Conservation (phyloP, 2,329 filamentous ascomycete species). For the Paradendryphiella salina region DNA sequence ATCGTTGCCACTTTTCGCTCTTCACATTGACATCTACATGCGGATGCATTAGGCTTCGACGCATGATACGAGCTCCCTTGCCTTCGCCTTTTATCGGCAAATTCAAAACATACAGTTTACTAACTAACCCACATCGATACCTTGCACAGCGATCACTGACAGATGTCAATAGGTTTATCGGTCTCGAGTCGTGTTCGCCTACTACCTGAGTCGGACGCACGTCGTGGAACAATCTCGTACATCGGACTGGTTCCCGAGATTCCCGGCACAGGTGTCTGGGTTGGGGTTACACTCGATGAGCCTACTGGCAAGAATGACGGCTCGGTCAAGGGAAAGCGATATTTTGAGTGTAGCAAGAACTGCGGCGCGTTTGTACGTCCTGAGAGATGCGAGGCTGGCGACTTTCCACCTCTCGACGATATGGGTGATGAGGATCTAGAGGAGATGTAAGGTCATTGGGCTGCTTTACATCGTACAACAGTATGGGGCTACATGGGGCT, state of each 20-base stretch:
- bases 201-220: conserved; percentile 64
- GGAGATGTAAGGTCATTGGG: conserved; percentile 50
- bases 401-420: conserved; percentile 61
- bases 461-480: background rate
- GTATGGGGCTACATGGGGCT: no score
- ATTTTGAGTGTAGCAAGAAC: conserved; percentile 71
- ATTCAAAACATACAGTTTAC: background rate
- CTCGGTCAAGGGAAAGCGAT: conserved; percentile 66
- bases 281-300: conserved; percentile 74
- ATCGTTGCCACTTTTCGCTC: background rate
- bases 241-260: conserved; percentile 77
- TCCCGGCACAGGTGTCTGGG: conserved; percentile 66
- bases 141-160: background rate
- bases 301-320: conserved; percentile 84
- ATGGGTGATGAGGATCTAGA: conserved; percentile 67
- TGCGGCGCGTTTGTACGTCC: conserved; percentile 78
- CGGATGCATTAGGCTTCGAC: background rate
- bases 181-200: conserved; percentile 46
- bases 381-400: conserved; percentile 75
- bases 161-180: conserved; percentile 29
- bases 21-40: background rate
- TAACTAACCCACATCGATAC: background rate
- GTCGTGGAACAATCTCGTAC: conserved; percentile 71
- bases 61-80: background rate
- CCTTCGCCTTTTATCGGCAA: conserved; percentile 1